phyloP scores from a whole-genome alignment of 75 land plant species.

The Pinus tabuliformis region DNA sequence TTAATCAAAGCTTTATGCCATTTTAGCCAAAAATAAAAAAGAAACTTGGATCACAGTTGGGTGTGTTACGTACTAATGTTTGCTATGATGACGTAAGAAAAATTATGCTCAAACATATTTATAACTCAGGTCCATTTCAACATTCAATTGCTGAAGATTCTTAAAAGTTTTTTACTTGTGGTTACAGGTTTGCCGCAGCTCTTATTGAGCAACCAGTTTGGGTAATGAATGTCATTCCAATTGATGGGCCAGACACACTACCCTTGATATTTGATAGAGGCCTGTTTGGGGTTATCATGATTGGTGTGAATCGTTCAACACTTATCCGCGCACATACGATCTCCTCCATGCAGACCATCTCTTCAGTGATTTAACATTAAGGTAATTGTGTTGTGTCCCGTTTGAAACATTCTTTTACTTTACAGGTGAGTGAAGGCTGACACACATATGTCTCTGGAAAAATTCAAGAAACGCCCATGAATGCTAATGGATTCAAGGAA shows the following conservation, averaged over 20 bases:
- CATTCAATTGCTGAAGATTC: background rate
- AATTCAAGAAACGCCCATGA: background rate
- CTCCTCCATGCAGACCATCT: constrained; percentile 77
- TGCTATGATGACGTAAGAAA: background rate
- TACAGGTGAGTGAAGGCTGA: background rate
- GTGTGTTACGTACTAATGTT: background rate
- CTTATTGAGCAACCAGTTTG: constrained; percentile 61
- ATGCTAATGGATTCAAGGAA: background rate
- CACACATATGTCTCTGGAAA: background rate
- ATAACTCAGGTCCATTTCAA: background rate
- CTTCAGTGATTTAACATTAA: constrained; percentile 38
- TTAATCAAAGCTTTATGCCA: background rate
- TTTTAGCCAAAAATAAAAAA: background rate
- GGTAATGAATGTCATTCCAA: constrained; percentile 88
- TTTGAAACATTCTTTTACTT: background rate
- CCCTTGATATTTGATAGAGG: constrained; percentile 79
- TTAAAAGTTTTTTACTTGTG: constrained; percentile 1
- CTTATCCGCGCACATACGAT: constrained; percentile 91
- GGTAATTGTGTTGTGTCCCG: constrained; percentile 29
- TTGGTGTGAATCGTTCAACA: constrained; percentile 91
- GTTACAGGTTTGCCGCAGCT: constrained; percentile 84
- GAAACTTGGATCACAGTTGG: background rate
- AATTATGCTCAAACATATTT: background rate
- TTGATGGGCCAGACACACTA: constrained; percentile 65
- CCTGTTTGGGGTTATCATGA: constrained; percentile 87